phyloP scores from a whole-genome alignment of 1,284 basidiomycete species.

The Takashimella koratensis region DNA sequence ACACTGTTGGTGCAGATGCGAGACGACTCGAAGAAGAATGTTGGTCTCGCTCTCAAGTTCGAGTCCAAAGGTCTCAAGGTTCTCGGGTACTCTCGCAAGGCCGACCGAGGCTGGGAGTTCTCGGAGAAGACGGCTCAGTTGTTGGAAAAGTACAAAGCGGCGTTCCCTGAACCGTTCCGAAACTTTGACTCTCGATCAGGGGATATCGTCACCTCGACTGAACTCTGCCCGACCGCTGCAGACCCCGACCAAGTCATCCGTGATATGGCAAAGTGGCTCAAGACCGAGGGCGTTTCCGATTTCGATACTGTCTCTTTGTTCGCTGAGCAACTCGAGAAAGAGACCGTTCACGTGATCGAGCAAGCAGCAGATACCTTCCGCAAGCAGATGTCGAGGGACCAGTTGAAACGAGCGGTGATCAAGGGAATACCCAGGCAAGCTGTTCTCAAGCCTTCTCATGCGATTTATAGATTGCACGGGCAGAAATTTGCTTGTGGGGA shows the following conservation, averaged over 20 bases:
- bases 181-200: conserved; percentile 65
- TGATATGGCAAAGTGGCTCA: conserved; percentile 82
- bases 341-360: conserved; percentile 36
- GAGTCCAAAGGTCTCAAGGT: conserved; percentile 96
- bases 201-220: conserved; percentile 68
- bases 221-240: conserved; percentile 63
- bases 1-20: conserved; percentile 79
- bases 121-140: conserved; percentile 80
- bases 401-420: conserved; percentile 83
- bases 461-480: conserved; percentile 81
- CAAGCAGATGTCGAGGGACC: conserved; percentile 57
- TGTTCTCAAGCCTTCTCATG: conserved; percentile 88
- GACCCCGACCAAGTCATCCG: conserved; percentile 68
- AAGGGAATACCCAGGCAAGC: conserved; percentile 91
- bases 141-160: conserved; percentile 74
- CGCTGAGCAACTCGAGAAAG: conserved; percentile 86
- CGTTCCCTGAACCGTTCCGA: conserved; percentile 77
- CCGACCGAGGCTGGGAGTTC: conserved; percentile 85
- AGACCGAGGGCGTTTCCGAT: conserved; percentile 76
- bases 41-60: conserved; percentile 94
- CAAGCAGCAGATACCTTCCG: conserved; percentile 64
- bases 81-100: conserved; percentile 85
- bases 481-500: conserved; percentile 93
- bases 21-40: conserved; percentile 71
- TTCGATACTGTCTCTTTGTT: conserved; percentile 90